phyloP scores from a whole-genome alignment of 306 rosid species.

The Lathyrus tuberosus region DNA sequence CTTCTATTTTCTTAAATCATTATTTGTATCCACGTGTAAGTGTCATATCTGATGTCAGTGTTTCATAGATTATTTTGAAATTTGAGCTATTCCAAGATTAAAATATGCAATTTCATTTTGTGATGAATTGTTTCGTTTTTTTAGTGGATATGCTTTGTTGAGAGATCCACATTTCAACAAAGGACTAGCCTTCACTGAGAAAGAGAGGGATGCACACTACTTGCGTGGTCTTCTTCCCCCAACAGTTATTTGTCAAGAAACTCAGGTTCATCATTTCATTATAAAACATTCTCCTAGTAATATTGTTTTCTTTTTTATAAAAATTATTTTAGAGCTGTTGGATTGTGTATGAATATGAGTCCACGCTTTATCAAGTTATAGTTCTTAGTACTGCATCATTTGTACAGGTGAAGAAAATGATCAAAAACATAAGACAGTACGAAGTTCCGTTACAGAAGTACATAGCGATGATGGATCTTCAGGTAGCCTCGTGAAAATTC shows the following conservation, averaged over 20 bases:
- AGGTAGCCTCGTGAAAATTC: slow-evolving; percentile 52
- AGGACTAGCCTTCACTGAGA: slow-evolving; percentile 89
- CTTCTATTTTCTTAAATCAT: not conserved
- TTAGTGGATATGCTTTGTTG: slow-evolving; percentile 84
- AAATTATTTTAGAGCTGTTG: not conserved
- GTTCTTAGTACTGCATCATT: slow-evolving; percentile 20
- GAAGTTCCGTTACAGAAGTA: slow-evolving; percentile 89
- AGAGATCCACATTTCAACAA: slow-evolving; percentile 93
- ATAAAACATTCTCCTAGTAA: not conserved
- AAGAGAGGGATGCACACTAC: slow-evolving; percentile 93
- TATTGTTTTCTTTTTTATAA: not conserved
- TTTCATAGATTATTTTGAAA: not conserved
- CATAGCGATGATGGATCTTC: slow-evolving; percentile 97
- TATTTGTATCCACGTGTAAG: not conserved
- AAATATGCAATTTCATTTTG: not conserved
- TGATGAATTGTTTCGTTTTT: slow-evolving; percentile 8
- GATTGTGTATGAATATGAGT: not conserved
- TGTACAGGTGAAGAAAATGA: slow-evolving; percentile 82
- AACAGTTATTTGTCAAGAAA: slow-evolving; percentile 63
- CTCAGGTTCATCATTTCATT: slow-evolving; percentile 65
- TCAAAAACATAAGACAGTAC: slow-evolving; percentile 73
- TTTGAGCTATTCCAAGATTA: not conserved
- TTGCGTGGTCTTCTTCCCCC: slow-evolving; percentile 98
- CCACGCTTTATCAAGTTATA: not conserved
- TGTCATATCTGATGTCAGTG: not conserved